Conservation (phyloP, 352 stramenopile genomes). For the Thalassiosira mediterranea region DNA sequence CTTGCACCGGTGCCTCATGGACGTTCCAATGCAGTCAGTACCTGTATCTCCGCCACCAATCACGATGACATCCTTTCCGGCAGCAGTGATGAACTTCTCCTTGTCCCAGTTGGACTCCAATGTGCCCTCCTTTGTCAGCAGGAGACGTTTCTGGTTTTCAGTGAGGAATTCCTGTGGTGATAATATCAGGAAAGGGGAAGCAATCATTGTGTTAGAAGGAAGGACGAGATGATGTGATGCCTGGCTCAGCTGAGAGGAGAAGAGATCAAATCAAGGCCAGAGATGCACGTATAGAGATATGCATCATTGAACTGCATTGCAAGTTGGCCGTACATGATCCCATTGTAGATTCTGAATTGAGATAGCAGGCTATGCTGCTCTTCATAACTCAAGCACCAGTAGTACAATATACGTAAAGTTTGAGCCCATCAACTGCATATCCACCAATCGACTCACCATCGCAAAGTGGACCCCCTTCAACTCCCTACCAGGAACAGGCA, state of each 20-base stretch:
- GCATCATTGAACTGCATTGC: no score
- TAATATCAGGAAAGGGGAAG: conserved; percentile 1
- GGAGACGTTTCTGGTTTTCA: conserved; percentile 96
- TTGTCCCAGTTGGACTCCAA: conserved; percentile 94
- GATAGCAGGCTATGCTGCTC: no score
- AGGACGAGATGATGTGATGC: not conserved
- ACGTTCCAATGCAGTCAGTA: conserved; percentile 98
- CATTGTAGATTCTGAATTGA: no score
- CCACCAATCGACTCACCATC: conserved; percentile 64
- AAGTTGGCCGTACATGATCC: no score
- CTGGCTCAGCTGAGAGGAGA: not conserved
- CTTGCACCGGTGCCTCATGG: conserved; percentile 95
- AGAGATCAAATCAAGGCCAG: no score
- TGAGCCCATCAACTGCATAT: no score
- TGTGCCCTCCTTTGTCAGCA: conserved; percentile 93
- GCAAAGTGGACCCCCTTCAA: conserved; percentile 96
- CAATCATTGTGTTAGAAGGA: not conserved
- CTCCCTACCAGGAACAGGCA: conserved; percentile 86
- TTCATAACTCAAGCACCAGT: no score
- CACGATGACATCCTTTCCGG: conserved; percentile 97
- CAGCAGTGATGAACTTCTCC: conserved; percentile 92
- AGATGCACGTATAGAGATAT: no score
- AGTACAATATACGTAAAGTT: no score
- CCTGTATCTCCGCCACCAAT: conserved; percentile 96
- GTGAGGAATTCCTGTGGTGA: conserved; percentile 91